phyloP scores from a whole-genome alignment of 2,329 filamentous ascomycete genomes.

The Peltaster fructicola region DNA sequence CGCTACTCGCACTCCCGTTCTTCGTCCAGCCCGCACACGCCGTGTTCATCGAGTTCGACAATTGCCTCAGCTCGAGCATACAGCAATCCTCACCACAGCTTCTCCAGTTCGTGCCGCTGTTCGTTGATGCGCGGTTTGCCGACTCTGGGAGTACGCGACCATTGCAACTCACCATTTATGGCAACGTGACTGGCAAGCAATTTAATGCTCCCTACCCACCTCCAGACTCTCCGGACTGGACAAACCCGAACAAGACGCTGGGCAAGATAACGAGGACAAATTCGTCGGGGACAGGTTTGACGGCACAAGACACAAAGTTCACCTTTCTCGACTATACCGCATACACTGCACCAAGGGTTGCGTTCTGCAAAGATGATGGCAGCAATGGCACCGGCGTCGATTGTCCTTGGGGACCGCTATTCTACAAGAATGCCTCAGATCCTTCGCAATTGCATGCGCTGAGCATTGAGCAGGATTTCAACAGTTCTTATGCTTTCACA shows the following conservation, averaged over 20 bases:
- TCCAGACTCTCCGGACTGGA: constrained; percentile 42
- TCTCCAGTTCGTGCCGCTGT: constrained; percentile 65
- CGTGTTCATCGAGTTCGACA: constrained; percentile 60
- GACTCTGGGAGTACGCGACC: constrained; percentile 40
- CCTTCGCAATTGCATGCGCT: constrained; percentile 49
- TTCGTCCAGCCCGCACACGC: constrained; percentile 34
- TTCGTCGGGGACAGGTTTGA: too few relatives aligned
- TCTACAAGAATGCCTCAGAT: constrained; percentile 38
- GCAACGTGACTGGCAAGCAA: constrained; percentile 69
- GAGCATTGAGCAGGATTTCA: constrained; percentile 54
- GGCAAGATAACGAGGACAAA: constrained; percentile 79
- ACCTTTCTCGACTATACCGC: constrained; percentile 64
- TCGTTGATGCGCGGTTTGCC: constrained; percentile 53
- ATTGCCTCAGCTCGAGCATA: constrained; percentile 51
- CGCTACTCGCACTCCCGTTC: constrained; percentile 22
- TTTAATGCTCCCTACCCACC: constrained; percentile 41
- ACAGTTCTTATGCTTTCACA: constrained; percentile 70
- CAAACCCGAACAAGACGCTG: constrained; percentile 38
- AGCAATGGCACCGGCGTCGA: constrained; percentile 36
- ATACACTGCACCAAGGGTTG: constrained; percentile 32
- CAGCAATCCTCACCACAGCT: constrained; percentile 39
- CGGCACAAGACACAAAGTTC: constrained; percentile 42
- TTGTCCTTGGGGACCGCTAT: constrained; percentile 67
- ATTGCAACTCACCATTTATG: constrained; percentile 67
- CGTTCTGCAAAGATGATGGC: constrained; percentile 51